Percentiles rank a stretch among this genome's conserved stretches.
phyloP scores from a whole-genome alignment of 1,139 yeast species.

The Candida freyschussii region DNA sequence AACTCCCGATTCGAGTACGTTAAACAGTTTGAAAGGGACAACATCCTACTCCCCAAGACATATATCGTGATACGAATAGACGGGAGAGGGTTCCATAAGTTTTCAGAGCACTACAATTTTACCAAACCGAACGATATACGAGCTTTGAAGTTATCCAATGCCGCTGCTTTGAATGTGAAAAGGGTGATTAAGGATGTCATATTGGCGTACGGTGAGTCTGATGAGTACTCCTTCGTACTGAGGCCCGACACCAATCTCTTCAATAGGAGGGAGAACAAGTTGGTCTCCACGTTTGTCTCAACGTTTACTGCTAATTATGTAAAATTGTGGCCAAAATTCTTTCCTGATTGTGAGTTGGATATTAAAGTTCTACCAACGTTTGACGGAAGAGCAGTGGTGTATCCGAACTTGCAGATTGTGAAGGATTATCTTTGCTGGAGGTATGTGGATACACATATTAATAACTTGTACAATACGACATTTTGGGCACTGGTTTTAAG shows the following conservation, averaged over 20 bases:
- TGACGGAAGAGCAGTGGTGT: slow-evolving; percentile 85
- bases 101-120: slow-evolving; percentile 68
- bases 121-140: slow-evolving; percentile 79
- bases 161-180: slow-evolving; percentile 67
- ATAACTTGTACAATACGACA: slow-evolving; percentile 86
- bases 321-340: slow-evolving; percentile 56
- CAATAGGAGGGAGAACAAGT: slow-evolving; percentile 75
- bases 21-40: slow-evolving; percentile 71
- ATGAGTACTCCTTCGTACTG: slow-evolving; percentile 83
- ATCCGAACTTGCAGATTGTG: slow-evolving; percentile 59
- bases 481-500: slow-evolving; percentile 81
- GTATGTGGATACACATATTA: slow-evolving; percentile 95
- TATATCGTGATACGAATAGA: slow-evolving; percentile 83
- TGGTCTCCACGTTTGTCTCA: slow-evolving; percentile 77
- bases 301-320: slow-evolving; percentile 76
- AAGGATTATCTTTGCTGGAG: slow-evolving; percentile 92
- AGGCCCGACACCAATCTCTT: slow-evolving; percentile 58
- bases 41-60: slow-evolving; percentile 69
- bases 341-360: slow-evolving; percentile 42
- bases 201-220: slow-evolving; percentile 91
- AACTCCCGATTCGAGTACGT: slow-evolving; percentile 85
- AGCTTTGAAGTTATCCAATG: slow-evolving; percentile 78
- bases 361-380: slow-evolving; percentile 66
- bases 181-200: slow-evolving; percentile 62
- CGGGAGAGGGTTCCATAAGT: slow-evolving; percentile 90